Conservation (phyloP, 306 rosid genomes). For the Quercus agrifolia region DNA sequence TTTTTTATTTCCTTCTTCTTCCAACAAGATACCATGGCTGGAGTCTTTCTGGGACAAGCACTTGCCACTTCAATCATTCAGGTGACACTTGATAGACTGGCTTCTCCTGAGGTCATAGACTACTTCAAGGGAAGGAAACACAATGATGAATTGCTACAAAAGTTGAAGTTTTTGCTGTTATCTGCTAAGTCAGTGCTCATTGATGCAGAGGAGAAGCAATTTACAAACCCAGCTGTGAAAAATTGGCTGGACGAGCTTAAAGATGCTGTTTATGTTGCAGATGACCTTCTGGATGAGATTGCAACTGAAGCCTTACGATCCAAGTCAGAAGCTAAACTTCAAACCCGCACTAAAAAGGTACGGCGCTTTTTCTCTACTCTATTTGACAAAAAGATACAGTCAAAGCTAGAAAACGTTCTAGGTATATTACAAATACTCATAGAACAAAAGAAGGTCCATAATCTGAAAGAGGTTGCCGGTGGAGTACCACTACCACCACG, state of each 20-base stretch:
- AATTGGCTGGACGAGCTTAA: constrained; percentile 23
- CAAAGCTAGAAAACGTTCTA: not conserved
- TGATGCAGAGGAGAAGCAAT: constrained; percentile 22
- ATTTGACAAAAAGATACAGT: not conserved
- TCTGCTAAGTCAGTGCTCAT: not conserved
- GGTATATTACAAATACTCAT: not conserved
- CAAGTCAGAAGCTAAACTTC: not conserved
- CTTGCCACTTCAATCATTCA: no score
- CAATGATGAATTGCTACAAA: no score
- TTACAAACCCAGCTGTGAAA: constrained; percentile 1
- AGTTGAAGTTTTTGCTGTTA: fast-evolving
- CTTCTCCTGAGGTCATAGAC: no score
- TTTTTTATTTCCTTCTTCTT: no score
- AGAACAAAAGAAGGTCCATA: not conserved
- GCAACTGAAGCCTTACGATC: not conserved
- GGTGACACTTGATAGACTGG: no score
- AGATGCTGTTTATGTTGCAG: constrained; percentile 14
- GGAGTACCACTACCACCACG: not conserved
- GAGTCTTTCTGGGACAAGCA: no score
- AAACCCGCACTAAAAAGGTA: not conserved
- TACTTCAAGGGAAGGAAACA: no score
- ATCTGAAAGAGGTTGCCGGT: constrained; percentile 1
- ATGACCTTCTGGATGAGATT: constrained; percentile 23
- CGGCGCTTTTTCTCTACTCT: not conserved
- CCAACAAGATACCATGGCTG: no score